Base-by-base conservation (phyloP, 805 yeast species). In the Starmera pachycereana region DNA sequence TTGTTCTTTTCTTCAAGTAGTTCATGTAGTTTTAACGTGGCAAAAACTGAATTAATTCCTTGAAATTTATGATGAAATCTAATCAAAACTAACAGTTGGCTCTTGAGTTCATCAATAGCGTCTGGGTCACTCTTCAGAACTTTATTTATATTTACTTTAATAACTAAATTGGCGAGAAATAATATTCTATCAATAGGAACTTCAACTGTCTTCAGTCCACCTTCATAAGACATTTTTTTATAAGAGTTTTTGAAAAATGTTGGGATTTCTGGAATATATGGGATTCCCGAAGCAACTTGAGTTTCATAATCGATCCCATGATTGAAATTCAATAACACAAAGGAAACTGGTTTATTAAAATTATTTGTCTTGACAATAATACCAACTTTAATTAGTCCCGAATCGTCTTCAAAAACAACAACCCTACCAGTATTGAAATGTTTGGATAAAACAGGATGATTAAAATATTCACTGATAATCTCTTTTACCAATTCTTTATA, bases 401-500 rank as follows among this genome's bases (percentile, higher is more conserved):
- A 53, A 6, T 57, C 56, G 51, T 78, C 80, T 44, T 75, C 68
- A 56, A 64, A 86, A 6, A 79, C 66, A 39, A 84, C 51, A 37
- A 82, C 53, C 44, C 81, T 65, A 3, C 89, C 90, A 2, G 60
- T 53, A 40, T 60, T 65, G 38, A 83, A 58, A 14, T 68, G 59
- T 29, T 66, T 65, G 40, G 73, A 67, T n/a, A 73, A 60, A 3
- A 66, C 51, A 2, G 80, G 67, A 37, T 71, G 63, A 34, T 65
- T 64, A 33, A 70, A 58, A n/a, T 74, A 53, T 36, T 71, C 75
- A 6, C 52, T 51, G 34, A 78, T 65, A 38, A 83, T 62, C 13
- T 67, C 57, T 1, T 65, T 61, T 39, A 73, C 71, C 7, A 66
- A 40, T 1, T 59, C 53, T 45, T 68, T 70, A 45, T 73, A 78